phyloP scores from a whole-genome alignment of 2,329 filamentous ascomycete species.

The Hypoxylon sp. region DNA sequence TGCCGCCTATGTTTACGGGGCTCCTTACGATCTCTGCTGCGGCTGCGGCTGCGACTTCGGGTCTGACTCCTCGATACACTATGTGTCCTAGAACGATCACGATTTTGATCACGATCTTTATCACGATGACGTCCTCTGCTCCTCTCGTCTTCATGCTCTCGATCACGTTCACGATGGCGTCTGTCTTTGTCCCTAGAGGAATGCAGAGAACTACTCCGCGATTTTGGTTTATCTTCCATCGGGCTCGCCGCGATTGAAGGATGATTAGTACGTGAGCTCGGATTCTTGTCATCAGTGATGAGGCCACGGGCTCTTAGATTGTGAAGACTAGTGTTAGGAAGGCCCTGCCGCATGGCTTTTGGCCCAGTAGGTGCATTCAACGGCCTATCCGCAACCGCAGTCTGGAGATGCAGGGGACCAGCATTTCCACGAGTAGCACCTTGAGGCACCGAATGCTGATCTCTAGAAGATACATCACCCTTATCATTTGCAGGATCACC shows the following conservation, averaged over 20 bases:
- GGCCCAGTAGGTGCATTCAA: conserved; percentile 90
- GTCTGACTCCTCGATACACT: conserved; percentile 56
- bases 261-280: conserved; percentile 54
- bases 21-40: conserved; percentile 62
- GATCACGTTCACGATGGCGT: conserved; percentile 55
- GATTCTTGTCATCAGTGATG: conserved; percentile 59
- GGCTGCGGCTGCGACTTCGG: conserved; percentile 56
- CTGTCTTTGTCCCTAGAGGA: conserved; percentile 57
- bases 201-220: conserved; percentile 65
- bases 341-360: conserved; percentile 91
- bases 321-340: conserved; percentile 84
- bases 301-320: conserved; percentile 71
- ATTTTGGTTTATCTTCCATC: conserved; percentile 55
- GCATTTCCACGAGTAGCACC: conserved; percentile 45
- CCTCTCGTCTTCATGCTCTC: conserved; percentile 54
- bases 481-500: conserved; percentile 51
- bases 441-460: conserved; percentile 49
- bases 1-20: conserved; percentile 67
- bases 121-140: conserved; percentile 49
- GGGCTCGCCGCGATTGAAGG: conserved; percentile 53
- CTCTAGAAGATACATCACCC: conserved; percentile 56
- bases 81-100: conserved; percentile 51
- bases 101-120: conserved; percentile 52
- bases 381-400: conserved; percentile 61
- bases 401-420: conserved; percentile 46